These are phyloP conservation scores for Coniella vitis DNA, from an alignment of 2,329 filamentous ascomycete genomes.

Conservation along the genomic window DNA sequence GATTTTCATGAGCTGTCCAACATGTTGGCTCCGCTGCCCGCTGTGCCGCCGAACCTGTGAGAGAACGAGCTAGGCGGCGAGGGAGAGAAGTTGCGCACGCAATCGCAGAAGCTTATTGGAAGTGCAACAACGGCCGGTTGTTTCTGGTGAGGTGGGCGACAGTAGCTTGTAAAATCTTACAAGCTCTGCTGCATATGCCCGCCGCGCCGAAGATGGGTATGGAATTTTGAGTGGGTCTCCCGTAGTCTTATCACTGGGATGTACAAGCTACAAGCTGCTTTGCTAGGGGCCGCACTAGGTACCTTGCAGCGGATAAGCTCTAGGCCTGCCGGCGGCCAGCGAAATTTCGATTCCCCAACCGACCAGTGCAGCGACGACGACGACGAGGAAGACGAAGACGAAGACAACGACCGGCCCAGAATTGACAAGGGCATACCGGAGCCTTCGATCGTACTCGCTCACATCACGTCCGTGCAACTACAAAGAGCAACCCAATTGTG, in stretches of 20 bases:
- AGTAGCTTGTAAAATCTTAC: constrained; percentile 4
- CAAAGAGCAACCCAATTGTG: not conserved
- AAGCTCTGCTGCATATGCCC: constrained; percentile 4
- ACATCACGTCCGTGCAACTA: not conserved
- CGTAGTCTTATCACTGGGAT: constrained; percentile 4
- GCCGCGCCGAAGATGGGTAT: not conserved
- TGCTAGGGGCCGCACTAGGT: no score
- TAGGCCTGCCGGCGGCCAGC: constrained; percentile 26
- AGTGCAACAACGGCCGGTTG: not conserved
- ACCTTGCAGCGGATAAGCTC: constrained; percentile 29
- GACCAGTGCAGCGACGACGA: constrained; percentile 28
- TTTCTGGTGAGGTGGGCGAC: not conserved
- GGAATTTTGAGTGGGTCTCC: constrained; percentile 6
- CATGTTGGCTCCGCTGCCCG: constrained; percentile 34
- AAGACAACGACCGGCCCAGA: not conserved
- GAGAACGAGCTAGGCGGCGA: constrained; percentile 9
- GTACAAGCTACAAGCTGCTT: not conserved
- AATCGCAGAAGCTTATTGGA: not conserved
- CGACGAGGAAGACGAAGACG: no score
- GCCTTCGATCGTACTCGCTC: constrained; percentile 1
- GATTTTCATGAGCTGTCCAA: constrained; percentile 54
- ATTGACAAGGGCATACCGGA: not conserved
- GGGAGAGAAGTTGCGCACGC: not conserved
- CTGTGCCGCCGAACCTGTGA: constrained; percentile 22
- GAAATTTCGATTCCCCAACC: constrained; percentile 27